Evolutionary conservation across 164 flowering plant species (phyloP), one percentile per base, ranked within the genome.

Genomic region (Annona cherimola): DNA sequence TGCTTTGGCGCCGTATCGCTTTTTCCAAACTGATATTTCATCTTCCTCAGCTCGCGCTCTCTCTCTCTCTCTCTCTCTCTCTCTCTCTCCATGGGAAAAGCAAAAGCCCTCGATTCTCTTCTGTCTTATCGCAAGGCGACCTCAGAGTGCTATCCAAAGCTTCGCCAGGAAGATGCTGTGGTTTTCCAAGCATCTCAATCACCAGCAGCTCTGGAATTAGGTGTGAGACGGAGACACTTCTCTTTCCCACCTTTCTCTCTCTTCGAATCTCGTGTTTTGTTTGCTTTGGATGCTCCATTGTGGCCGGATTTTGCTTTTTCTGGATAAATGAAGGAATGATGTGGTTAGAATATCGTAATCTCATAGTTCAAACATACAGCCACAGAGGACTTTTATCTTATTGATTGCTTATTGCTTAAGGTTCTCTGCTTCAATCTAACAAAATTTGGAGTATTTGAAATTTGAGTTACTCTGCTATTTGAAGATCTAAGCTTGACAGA

Each of bases 1-100:
- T 71, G 72, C 71, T 77, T 77, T 74, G 80, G 80, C 80, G 80
- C 77, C 77, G 73, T 68, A 65, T 71, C 66, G 43, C 71, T 74
- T 74, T 45, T 44, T 20, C 18, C 16, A 76, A 75, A 11, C 57
- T 14, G n/a, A 55, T 50, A 63, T 68, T 66, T 43, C 71, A 70
- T 44, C 59, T 50, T 50, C 50, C 67, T 68, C 61, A 63, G 68
- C 62, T n/a, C 60, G n/a, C 9, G 3, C 54, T 45, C 46, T 44
- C 44, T 35, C 55, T 50, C 39, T 70, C 40, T 59, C 64, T 26
- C 4, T 5, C 44, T 39, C 60, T 8, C 18, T 45, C 5, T 66
- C 50, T 54, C 60, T 26, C 35, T 1, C 35, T 26, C 35, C 35
- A 26, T 26, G 35, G 35, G 35, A 26, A 76, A 72, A 76, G 66